Conservation (phyloP, 371 early-diverging fungal genomes). For the Mucor lusitanicus region DNA sequence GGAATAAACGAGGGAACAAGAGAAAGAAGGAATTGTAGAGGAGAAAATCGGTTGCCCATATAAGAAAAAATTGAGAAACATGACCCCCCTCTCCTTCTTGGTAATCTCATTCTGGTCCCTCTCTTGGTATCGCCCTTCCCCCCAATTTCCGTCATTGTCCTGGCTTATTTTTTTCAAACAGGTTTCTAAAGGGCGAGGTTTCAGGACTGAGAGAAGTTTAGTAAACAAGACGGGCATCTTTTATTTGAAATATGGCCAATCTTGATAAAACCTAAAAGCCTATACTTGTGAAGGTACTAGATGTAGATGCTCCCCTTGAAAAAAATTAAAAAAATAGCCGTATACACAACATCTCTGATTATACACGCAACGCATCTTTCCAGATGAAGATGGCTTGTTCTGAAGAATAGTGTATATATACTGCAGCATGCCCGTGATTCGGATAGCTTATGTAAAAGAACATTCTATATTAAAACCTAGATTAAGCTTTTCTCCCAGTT, state of each 20-base stretch:
- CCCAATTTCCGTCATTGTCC: neutral
- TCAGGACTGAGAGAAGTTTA: slow-evolving; percentile 5
- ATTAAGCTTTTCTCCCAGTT: too few species aligned
- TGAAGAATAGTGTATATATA: too few species aligned
- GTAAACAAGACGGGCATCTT: neutral
- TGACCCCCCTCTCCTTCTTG: neutral
- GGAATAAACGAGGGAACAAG: neutral
- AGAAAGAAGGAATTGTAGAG: neutral
- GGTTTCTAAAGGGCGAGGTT: slow-evolving; percentile 13
- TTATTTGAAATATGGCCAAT: neutral
- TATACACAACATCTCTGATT: too few species aligned
- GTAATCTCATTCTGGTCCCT: neutral
- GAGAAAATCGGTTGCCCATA: neutral
- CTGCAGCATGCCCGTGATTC: too few species aligned
- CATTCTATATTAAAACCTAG: too few species aligned
- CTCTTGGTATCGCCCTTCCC: neutral
- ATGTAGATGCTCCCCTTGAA: too few species aligned
- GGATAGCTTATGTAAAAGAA: too few species aligned
- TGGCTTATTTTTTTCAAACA: neutral
- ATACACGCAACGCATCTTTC: too few species aligned
- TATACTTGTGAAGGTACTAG: too few species aligned
- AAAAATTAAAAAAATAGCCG: too few species aligned
- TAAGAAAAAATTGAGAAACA: neutral
- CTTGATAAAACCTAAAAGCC: too few species aligned
- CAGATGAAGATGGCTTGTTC: too few species aligned